Percentiles rank a stretch among this genome's conserved stretches.
These are phyloP conservation scores for Sporothrix schenckii DNA, from an alignment of 2,329 filamentous ascomycete genomes.

Conservation along the genomic window DNA sequence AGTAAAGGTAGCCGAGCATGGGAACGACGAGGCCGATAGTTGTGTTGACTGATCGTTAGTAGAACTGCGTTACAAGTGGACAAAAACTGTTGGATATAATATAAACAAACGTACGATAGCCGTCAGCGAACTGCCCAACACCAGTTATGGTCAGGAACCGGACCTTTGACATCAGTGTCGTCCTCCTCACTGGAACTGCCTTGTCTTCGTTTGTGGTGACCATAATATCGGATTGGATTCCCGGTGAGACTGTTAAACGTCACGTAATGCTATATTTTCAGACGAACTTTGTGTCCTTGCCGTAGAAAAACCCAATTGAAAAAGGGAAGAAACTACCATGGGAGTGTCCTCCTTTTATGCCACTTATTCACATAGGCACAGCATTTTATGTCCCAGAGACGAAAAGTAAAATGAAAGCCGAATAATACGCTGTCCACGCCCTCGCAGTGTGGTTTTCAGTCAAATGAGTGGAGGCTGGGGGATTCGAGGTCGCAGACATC, in stretches of 20 bases:
- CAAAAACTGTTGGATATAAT: too few relatives aligned
- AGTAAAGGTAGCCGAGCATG: conserved; percentile 27
- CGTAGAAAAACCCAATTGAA: background rate
- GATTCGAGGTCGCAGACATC: background rate
- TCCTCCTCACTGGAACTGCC: background rate
- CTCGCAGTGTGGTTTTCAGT: too few relatives aligned
- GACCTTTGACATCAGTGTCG: conserved; percentile 5
- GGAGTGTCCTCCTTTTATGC: background rate
- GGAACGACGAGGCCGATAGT: conserved; percentile 23
- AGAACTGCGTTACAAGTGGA: too few relatives aligned
- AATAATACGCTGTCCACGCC: too few relatives aligned
- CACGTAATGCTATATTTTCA: background rate
- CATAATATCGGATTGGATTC: background rate
- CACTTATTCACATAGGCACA: background rate
- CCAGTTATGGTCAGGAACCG: background rate
- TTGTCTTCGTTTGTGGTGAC: background rate
- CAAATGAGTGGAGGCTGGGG: too few relatives aligned
- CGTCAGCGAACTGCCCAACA: conserved; percentile 5
- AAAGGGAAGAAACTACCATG: too few relatives aligned
- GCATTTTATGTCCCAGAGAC: background rate
- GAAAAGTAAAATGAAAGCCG: too few relatives aligned
- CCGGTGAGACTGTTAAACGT: background rate
- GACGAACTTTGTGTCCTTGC: background rate
- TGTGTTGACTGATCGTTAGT: background rate
- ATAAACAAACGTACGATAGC: background rate